Conservation (phyloP, 1,139 yeast genomes). For the Lodderomyces beijingensis region DNA sequence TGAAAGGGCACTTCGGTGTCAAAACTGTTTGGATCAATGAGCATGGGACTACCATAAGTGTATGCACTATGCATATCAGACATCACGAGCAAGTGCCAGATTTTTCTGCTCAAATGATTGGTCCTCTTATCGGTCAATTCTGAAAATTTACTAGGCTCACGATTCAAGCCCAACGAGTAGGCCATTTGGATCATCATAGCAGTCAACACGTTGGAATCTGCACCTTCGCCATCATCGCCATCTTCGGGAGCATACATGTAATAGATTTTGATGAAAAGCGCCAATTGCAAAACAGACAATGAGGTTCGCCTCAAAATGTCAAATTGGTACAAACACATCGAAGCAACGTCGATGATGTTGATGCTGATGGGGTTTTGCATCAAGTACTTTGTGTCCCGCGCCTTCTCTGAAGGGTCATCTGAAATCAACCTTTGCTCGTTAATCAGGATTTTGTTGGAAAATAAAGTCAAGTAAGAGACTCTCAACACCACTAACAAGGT, state of each 20-base stretch:
- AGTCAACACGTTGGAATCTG: conserved; percentile 35
- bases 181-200: conserved; percentile 42
- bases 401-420: conserved; percentile 19
- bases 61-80: conserved; percentile 26
- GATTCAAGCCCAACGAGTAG: conserved; percentile 41
- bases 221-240: conserved; percentile 46
- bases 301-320: conserved; percentile 45
- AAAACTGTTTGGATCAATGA: conserved; percentile 17
- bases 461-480: conserved; percentile 28
- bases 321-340: conserved; percentile 50
- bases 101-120: conserved; percentile 44
- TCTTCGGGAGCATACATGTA: conserved; percentile 47
- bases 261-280: conserved; percentile 34
- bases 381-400: conserved; percentile 37
- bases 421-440: conserved; percentile 24
- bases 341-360: conserved; percentile 45
- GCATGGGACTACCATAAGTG: conserved; percentile 27
- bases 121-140: conserved; percentile 20
- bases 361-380: conserved; percentile 45
- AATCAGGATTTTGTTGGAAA: conserved; percentile 28
- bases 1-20: conserved; percentile 27
- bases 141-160: conserved; percentile 33
- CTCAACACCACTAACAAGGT: conserved; percentile 26
- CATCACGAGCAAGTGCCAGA: conserved; percentile 40
- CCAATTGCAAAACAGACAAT: conserved; percentile 47